phyloP scores from a whole-genome alignment of 2,329 filamentous ascomycete genomes.

The Cytospora paraplurivora region DNA sequence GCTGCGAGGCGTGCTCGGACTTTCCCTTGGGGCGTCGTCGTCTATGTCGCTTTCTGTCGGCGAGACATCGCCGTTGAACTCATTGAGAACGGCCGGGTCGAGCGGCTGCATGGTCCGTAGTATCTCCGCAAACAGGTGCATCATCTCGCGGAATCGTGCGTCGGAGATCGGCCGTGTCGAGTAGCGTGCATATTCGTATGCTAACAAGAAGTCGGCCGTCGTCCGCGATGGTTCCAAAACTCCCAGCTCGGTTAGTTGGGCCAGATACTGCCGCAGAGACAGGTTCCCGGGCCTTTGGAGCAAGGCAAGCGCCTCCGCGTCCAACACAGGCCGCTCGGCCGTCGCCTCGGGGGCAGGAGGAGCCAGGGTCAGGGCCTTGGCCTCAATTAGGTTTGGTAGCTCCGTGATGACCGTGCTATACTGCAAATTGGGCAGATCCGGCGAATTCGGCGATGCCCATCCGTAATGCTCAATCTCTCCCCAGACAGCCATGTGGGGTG shows the following conservation, averaged over 20 bases:
- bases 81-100: slow-evolving; percentile 53
- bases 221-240: slow-evolving; percentile 53
- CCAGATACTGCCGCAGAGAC: slow-evolving; percentile 78
- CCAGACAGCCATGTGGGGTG: slow-evolving; percentile 64
- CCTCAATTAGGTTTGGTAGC: slow-evolving; percentile 87
- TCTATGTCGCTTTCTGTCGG: slow-evolving; percentile 47
- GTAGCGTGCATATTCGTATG: slow-evolving; percentile 86
- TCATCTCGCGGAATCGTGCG: slow-evolving; percentile 72
- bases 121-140: slow-evolving; percentile 82
- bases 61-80: slow-evolving; percentile 28
- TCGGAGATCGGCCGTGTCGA: slow-evolving; percentile 70
- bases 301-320: slow-evolving; percentile 68
- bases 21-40: slow-evolving; percentile 47
- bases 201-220: slow-evolving; percentile 66
- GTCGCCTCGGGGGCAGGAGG: slow-evolving; percentile 53
- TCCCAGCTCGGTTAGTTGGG: slow-evolving; percentile 67
- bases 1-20: slow-evolving; percentile 43
- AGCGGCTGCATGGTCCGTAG: slow-evolving; percentile 73
- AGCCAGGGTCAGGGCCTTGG: slow-evolving; percentile 85
- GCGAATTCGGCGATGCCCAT: slow-evolving; percentile 79
- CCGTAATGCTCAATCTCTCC: slow-evolving; percentile 82
- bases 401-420: slow-evolving; percentile 81
- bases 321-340: slow-evolving; percentile 50
- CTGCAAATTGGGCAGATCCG: slow-evolving; percentile 77
- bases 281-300: slow-evolving; percentile 71